These are phyloP conservation scores for Cicer judaicum DNA, from an alignment of 306 rosid species.

Conservation along the genomic window DNA sequence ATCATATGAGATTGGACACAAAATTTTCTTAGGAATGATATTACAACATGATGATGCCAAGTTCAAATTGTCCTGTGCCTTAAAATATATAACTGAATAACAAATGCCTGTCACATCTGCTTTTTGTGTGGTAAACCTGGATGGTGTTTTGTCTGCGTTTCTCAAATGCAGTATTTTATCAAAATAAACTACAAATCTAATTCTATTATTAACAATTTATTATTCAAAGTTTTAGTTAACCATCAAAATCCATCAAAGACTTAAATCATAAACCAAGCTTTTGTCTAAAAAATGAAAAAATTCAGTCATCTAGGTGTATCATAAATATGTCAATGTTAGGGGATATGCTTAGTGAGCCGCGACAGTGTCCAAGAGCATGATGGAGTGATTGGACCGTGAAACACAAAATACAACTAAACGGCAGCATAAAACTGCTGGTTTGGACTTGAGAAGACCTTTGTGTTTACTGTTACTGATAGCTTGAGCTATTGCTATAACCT, in stretches of 20 bases:
- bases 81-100: slow-evolving; percentile 2
- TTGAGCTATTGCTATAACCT: slow-evolving; percentile 22
- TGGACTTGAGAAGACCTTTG: not conserved
- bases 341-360: not conserved
- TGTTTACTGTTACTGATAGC: slow-evolving; percentile 1
- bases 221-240: slow-evolving; percentile 7
- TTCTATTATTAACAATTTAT: not conserved
- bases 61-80: slow-evolving; percentile 22
- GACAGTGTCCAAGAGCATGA: slow-evolving; percentile 14
- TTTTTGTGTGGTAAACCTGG: slow-evolving; percentile 16
- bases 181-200: not conserved
- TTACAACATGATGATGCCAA: slow-evolving; percentile 1
- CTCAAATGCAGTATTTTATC: slow-evolving; percentile 1
- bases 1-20: slow-evolving; percentile 8
- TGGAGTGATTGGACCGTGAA: not conserved
- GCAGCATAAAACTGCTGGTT: not conserved
- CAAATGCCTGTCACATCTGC: slow-evolving; percentile 25
- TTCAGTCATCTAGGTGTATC: not conserved
- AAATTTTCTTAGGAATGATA: slow-evolving; percentile 19
- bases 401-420: not conserved
- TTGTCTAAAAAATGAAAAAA: not conserved
- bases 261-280: not conserved
- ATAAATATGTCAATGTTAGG: not conserved
- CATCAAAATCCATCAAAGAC: not conserved
- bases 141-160: not conserved